Base-by-base conservation (phyloP, 352 stramenopile genomes). In the Phytophthora capsici region DNA sequence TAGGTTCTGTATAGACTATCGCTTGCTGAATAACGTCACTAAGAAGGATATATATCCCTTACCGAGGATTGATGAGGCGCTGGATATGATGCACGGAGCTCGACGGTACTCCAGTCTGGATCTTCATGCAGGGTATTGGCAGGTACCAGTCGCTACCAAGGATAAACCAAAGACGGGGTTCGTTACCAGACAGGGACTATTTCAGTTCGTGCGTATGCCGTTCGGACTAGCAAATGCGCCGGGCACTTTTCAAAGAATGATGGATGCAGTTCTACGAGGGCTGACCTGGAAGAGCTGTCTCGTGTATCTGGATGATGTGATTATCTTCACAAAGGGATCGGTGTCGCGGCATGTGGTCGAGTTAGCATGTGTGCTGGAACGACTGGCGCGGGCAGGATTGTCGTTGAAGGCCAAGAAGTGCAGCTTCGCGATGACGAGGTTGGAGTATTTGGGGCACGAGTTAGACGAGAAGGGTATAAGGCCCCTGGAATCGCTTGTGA, bases 361-460 rank as follows among this genome's bases (percentile, higher is more conserved):
- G 14, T 12, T 51, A 8, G 7, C 23, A n/a, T n/a, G 4, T 1
- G 14, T 51, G 4, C 1, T 23, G 23, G 23, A 51, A 6, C 17
- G 44, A 6, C 14, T 51, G 44, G 16, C 44, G 13, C 8, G 13
- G 8, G 25, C 44, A 0, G 10, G 44, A 8, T n/a, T 51, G 44
- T 51, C 44, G 1, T 23, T 37, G 25, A 77, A 71, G 46, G 14
- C 50, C 1, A 48, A 36, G 3, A 76, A 71, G 47, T 74, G 63
- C 22, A n/a, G 13, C 1, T 74, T 77, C 20, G 64, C 49, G 8
- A 45, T 34, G 1, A 10, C 37, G 1, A 34, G 4, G 14, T 22
- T 76, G 6, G 45, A 77, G 37, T 77, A 66, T 22, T n/a, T 79
- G 7, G 61, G 66, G 0, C 62, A 79, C n/a, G 57, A 74, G 37